Conservation (phyloP, 768 basidiomycete genomes). For the Amylocystis lapponica region DNA sequence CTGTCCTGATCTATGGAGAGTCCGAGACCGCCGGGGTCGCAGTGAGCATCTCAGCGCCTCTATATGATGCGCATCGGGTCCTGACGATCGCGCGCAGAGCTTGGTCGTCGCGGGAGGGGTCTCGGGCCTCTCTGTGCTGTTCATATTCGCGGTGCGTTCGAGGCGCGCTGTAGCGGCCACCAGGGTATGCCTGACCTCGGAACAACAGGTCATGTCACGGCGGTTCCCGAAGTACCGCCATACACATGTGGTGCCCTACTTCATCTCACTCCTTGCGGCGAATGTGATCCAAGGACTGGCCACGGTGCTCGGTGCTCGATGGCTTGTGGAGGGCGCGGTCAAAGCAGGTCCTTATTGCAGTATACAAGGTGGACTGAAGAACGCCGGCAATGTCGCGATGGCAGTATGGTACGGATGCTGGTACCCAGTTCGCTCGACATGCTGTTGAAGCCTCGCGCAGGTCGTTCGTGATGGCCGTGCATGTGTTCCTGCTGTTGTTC, state of each 20-base stretch:
- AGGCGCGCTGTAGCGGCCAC: not conserved
- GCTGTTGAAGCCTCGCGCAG: conserved; percentile 13
- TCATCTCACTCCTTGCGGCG: conserved; percentile 26
- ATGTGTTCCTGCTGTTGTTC: conserved; percentile 36
- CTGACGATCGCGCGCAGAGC: no score
- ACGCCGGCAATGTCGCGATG: conserved; percentile 38
- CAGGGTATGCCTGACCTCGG: not conserved
- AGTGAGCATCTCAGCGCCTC: no score
- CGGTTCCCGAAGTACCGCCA: conserved; percentile 12
- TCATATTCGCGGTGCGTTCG: conserved; percentile 14
- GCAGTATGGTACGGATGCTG: conserved; percentile 32
- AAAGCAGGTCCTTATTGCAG: conserved; percentile 20
- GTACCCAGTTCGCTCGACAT: not conserved
- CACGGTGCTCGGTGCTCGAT: conserved; percentile 24
- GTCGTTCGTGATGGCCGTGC: conserved; percentile 27
- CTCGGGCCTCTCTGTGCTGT: conserved; percentile 22
- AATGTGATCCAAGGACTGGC: conserved; percentile 30
- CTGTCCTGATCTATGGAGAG: no score
- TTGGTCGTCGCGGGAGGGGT: conserved; percentile 22
- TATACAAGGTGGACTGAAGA: conserved; percentile 32
- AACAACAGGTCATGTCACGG: conserved; percentile 11
- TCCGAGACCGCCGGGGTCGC: no score
- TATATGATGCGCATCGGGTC: no score
- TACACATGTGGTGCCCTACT: conserved; percentile 24
- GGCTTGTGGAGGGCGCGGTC: conserved; percentile 24